Base-by-base conservation (phyloP, 345 rosid species). In the Nasturtium officinale region DNA sequence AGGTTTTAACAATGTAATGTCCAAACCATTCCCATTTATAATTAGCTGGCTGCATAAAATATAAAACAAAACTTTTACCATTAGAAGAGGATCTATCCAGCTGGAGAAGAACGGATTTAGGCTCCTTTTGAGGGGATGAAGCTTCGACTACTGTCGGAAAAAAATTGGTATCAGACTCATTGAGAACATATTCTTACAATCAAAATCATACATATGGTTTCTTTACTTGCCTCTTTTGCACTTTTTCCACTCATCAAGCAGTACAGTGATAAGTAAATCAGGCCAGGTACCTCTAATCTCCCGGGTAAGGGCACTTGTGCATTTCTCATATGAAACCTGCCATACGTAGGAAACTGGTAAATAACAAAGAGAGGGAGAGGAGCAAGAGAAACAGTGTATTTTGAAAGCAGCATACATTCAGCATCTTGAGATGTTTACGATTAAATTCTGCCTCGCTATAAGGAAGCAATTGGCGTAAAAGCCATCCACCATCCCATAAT, bases 401-500 rank as follows among this genome's bases (percentile, higher is more conserved):
- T 37, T 61, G 18, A 73, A 62, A 37, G 62, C 2, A 67, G 50
- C 72, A 65, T 79, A 90, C 99, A 78, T 85, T 86, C 67, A 96
- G 80, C 79, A 86, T 76, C 65, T 74, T 58, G 53, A 86, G 94
- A 85, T 96, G 98, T 72, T 84, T 85, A 43, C 81, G 79, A 78
- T 89, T 90, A 69, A 96, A 86, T 79, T 92, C 99, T 50, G 85
- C 87, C 80, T 89, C 86, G 20, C 90, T 89, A 54, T 96, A 85
- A 71, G 98, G 98, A 75, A 92, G 96, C 77, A 96, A 80, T 70
- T 96, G 99, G 38, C 89, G 99, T 79, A 96, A 82, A 68, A 96
- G 96, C 99, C 99, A 96, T 37, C 98, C 98, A 55, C 97, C 98
- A 81, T 84, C 88, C 99, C 99, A 89, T 80, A 92, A 77, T 47